Evolutionary conservation across 1,139 yeast species (phyloP).

Genomic region (Arxiozyma slooffiae): DNA sequence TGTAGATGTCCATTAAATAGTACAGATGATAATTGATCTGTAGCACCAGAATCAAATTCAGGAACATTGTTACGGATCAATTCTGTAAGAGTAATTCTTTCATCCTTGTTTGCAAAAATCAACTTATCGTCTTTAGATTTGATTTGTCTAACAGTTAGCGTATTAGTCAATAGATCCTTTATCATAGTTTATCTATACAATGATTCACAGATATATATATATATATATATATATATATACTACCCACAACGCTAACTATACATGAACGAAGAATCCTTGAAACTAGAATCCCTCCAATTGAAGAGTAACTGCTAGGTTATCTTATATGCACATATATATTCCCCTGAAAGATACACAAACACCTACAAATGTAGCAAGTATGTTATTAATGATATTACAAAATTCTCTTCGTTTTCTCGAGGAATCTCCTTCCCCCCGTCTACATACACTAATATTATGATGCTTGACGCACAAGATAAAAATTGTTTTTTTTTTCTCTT

Average conservation of each 20-base stretch:
- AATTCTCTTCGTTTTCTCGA: neutral
- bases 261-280: neutral
- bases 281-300: neutral
- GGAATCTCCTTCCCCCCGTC: neutral
- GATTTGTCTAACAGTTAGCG: conserved; percentile 9
- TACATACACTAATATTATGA: neutral
- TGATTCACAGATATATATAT: too few species aligned
- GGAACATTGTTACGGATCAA: conserved; percentile 35
- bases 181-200: neutral
- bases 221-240: neutral
- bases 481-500: too few species aligned
- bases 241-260: neutral
- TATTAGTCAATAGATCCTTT: conserved; percentile 3
- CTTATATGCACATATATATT: too few species aligned
- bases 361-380: neutral
- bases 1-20: conserved; percentile 62
- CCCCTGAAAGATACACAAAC: neutral
- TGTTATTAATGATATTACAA: neutral
- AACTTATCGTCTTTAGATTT: neutral
- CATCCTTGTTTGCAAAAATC: neutral
- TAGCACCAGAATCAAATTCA: conserved; percentile 33
- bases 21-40: conserved; percentile 46
- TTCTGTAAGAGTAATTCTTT: conserved; percentile 11
- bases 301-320: too few species aligned
- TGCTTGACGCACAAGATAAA: too few species aligned